These are phyloP conservation scores for Heliophila coronopifolia DNA, from an alignment of 441 rosid genomes.

Conservation along the genomic window DNA sequence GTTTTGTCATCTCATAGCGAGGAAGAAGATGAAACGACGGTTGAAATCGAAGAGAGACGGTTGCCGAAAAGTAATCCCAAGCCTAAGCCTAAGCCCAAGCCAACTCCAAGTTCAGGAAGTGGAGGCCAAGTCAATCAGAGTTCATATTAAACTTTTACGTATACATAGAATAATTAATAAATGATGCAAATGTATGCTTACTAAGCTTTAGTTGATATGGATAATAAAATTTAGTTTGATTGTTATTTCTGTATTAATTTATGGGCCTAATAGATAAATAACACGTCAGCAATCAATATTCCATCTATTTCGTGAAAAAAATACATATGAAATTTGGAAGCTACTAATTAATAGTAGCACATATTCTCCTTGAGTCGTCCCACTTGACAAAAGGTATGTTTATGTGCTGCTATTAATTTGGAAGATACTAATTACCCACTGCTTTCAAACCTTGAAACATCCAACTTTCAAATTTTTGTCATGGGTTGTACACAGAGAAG, in stretches of 20 bases:
- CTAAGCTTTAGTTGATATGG: no score
- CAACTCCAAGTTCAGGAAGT: constrained; percentile 1
- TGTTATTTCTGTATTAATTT: no score
- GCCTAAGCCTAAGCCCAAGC: neutral
- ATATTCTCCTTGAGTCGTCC: no score
- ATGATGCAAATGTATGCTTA: neutral
- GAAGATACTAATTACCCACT: neutral
- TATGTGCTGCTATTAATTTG: no score
- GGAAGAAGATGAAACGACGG: constrained; percentile 9
- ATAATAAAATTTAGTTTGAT: no score
- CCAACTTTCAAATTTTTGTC: constrained; percentile 59
- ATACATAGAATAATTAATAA: neutral
- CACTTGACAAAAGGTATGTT: no score
- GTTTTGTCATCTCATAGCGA: constrained; percentile 9
- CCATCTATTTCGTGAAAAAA: no score
- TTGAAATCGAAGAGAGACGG: neutral
- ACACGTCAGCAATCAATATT: no score
- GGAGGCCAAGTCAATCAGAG: constrained; percentile 18
- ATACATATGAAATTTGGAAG: no score
- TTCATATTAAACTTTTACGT: neutral
- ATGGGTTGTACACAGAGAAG: constrained; percentile 81
- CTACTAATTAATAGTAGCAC: no score
- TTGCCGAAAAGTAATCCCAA: no score
- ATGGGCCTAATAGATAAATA: no score
- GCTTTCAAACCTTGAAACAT: constrained; percentile 45